Evolutionary conservation across 306 rosid species (phyloP).

Genomic region (Glycine soja): DNA sequence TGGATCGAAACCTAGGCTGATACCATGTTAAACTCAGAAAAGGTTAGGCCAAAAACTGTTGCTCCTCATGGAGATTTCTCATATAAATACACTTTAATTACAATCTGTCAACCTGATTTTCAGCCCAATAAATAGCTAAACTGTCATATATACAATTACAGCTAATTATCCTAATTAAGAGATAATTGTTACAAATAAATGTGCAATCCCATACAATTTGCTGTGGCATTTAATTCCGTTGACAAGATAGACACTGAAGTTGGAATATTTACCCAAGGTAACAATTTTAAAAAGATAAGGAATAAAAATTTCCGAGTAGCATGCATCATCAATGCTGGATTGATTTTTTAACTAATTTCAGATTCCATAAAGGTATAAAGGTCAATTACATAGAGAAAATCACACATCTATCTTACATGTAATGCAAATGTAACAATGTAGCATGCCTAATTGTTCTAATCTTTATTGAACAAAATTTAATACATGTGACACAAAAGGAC

Average conservation of each 20-base stretch:
- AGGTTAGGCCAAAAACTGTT: no score
- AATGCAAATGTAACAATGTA: not conserved
- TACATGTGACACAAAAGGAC: not conserved
- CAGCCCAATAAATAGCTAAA: no score
- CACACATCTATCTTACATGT: not conserved
- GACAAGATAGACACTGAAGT: not conserved
- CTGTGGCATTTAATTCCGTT: no score
- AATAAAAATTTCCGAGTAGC: not conserved
- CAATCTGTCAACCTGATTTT: no score
- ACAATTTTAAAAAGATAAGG: not conserved
- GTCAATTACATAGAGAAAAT: slow-evolving; percentile 2
- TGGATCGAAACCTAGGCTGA: no score
- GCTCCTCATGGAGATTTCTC: no score
- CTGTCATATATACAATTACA: no score
- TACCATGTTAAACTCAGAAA: no score
- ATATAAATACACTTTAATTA: no score
- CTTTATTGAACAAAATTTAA: not conserved
- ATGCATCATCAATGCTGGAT: not conserved
- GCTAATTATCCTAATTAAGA: no score
- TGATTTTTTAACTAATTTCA: not conserved
- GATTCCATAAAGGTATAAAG: not conserved
- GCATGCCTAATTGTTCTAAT: not conserved
- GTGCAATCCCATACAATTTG: no score
- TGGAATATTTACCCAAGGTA: not conserved
- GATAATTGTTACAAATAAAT: no score